Evolutionary conservation across 2,329 filamentous ascomycete genomes (phyloP).

Genomic region (Penicillium paneum): DNA sequence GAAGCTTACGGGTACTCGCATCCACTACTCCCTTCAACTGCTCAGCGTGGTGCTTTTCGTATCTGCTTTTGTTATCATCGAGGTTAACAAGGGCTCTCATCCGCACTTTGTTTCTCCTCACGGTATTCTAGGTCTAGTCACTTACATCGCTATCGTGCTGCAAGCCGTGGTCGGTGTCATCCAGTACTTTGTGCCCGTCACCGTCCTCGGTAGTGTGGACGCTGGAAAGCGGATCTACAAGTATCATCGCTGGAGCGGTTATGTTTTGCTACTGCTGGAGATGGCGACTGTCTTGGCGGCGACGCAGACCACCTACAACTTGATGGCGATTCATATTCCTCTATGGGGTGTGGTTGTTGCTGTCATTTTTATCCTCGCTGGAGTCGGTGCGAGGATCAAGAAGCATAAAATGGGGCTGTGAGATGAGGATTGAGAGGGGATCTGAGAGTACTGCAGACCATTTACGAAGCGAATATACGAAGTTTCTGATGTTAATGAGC

Average conservation of each 20-base stretch:
- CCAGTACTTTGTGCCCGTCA: constrained; percentile 69
- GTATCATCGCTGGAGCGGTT: constrained; percentile 78
- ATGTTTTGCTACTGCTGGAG: constrained; percentile 66
- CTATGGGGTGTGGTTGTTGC: constrained; percentile 72
- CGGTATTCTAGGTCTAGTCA: constrained; percentile 75
- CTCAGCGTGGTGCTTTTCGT: constrained; percentile 48
- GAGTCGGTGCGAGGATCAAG: constrained; percentile 75
- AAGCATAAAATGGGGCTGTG: constrained; percentile 69
- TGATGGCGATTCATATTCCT: constrained; percentile 65
- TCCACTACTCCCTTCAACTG: constrained; percentile 67
- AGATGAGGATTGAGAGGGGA: not conserved
- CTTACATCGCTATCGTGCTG: constrained; percentile 64
- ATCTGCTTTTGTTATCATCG: constrained; percentile 44
- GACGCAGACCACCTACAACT: constrained; percentile 71
- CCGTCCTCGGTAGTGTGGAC: constrained; percentile 72
- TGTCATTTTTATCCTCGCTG: constrained; percentile 63
- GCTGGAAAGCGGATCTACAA: constrained; percentile 84
- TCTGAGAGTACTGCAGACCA: no score
- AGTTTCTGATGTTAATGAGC: not conserved
- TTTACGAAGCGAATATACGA: no score
- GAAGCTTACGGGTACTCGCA: constrained; percentile 61
- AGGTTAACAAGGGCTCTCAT: constrained; percentile 74
- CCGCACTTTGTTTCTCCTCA: constrained; percentile 72
- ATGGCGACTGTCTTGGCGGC: constrained; percentile 72
- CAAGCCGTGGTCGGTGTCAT: constrained; percentile 79